Evolutionary conservation across 495 filamentous ascomycete species (phyloP), one percentile per base, ranked within the genome.

Genomic region (Gamarada debralockiae): DNA sequence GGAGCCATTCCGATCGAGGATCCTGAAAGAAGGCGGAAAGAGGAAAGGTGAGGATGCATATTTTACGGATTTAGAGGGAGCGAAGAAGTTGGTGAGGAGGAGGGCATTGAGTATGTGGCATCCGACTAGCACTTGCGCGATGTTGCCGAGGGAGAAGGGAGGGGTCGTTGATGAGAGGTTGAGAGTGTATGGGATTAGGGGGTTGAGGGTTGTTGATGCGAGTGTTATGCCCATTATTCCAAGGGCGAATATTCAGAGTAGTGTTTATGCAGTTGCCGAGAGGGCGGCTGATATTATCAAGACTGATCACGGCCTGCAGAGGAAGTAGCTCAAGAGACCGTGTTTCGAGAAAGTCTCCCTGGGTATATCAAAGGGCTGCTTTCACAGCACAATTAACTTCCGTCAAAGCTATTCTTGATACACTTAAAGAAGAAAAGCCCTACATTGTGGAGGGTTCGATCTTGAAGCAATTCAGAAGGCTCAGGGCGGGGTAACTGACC

Each of bases 221-320:
- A n/a, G n/a, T n/a, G 48, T 79, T 8, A 80, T 74, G 45, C 78
- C 80, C 4, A 65, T 68, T 55, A 80, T 81, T 48, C 79, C 78
- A 8, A 79, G 81, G 0, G 74, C 71, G 8, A 83, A 76, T 50
- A 76, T 77, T 18, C 69, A 65, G 1, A 49, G 75, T n/a, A 68
- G 74, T 0, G 82, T 79, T 15, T 81, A 79, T 31, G 74, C 81
- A 64, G 67, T 80, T 17, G 76, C 70, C 15, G 81, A 86, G 67
- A 84, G 83, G 66, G 80, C 81, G 8, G 72, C 74, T 0, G 75
- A 77, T 41, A 49, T 80, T 4, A 77, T 81, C 57, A 79, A 78
- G 70, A 59, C 47, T 55, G 65, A 51, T 14, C 22, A 70, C 73
- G n/a, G n/a, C n/a, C 9, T 77, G 77, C 18, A 48, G 70, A 31